Percentiles rank a stretch among this genome's conserved stretches.
phyloP scores from a whole-genome alignment of 176 grass and related monocot genomes.

The Triticum dicoccoides region DNA sequence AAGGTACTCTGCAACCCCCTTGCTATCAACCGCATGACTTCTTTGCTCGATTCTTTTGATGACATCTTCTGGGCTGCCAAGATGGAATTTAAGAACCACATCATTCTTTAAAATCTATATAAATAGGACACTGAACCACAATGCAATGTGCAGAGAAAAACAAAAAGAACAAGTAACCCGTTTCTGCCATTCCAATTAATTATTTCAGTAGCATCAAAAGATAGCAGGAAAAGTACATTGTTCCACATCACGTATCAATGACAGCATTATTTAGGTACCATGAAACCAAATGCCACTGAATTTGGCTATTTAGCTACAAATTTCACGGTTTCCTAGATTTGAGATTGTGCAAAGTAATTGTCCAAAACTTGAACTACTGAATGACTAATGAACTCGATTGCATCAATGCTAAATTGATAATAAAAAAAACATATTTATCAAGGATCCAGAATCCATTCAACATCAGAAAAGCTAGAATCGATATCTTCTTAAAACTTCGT shows the following conservation, averaged over 20 bases:
- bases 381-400: neutral
- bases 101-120: constrained; percentile 4
- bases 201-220: neutral
- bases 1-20: constrained; percentile 86
- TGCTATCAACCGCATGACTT: constrained; percentile 89
- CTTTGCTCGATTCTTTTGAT: constrained; percentile 94
- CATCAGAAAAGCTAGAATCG: neutral
- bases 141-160: neutral
- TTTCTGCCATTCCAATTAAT: neutral
- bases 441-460: neutral
- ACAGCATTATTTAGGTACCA: neutral
- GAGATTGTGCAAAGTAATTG: neutral
- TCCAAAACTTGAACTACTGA: neutral
- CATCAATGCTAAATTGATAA: neutral
- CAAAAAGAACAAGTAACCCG: neutral
- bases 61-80: constrained; percentile 72
- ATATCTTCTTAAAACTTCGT: neutral
- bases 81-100: constrained; percentile 3
- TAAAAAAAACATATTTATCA: neutral
- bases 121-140: neutral
- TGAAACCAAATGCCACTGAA: neutral
- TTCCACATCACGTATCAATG: neutral
- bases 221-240: neutral
- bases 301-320: neutral
- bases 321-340: neutral